A percentile compares a stretch with the other conserved stretches of the same genome.
Conservation (phyloP, 306 rosid species). For the Lagenaria siceraria region DNA sequence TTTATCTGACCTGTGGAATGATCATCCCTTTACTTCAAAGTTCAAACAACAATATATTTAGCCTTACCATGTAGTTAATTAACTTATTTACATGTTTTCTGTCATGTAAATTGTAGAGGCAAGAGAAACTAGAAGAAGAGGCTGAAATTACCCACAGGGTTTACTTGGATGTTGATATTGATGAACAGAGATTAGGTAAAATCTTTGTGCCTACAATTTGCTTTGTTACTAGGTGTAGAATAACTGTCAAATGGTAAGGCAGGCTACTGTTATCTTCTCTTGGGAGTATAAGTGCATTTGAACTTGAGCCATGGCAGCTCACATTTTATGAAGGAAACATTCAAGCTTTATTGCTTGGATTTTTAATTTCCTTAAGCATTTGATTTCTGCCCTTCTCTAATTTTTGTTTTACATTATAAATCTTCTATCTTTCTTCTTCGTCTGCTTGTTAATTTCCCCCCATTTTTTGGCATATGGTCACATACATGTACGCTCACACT, state of each 20-base stretch:
- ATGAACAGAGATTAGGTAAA: conserved; percentile 51
- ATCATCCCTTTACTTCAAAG: background rate
- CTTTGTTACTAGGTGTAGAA: background rate
- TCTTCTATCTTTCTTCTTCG: too few species aligned
- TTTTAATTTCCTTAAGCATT: background rate
- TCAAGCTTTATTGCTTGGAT: background rate
- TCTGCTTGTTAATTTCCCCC: too few species aligned
- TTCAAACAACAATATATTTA: background rate
- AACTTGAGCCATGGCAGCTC: background rate
- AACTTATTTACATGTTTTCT: background rate
- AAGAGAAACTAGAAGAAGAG: conserved; percentile 42
- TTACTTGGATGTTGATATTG: conserved; percentile 70
- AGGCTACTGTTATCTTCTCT: background rate
- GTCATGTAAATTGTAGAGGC: conserved; percentile 26
- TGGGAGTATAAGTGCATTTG: background rate
- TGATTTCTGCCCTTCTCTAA: background rate
- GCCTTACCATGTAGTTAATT: background rate
- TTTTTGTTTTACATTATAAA: background rate
- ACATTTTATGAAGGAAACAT: background rate
- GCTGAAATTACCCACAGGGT: conserved; percentile 80
- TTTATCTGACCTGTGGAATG: background rate
- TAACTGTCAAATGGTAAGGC: background rate
- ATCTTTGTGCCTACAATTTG: background rate
- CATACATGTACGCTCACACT: background rate
- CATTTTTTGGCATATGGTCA: background rate